Evolutionary conservation across 345 rosid genomes (phyloP).

Genomic region (Cochlearia excelsa): DNA sequence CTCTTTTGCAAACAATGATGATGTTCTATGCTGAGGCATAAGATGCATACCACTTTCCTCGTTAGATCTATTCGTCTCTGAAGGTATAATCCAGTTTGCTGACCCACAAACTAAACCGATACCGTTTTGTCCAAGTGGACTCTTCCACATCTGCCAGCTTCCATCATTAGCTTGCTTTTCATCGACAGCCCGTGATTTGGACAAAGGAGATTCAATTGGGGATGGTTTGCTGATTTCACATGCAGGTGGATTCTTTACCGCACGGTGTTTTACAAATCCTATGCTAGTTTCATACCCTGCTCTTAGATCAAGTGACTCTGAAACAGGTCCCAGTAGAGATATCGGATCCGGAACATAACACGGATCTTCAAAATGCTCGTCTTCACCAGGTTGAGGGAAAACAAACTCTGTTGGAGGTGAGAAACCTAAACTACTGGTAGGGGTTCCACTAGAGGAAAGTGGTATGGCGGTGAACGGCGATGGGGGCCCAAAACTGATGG

Average conservation of each 20-base stretch:
- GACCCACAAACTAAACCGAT: neutral
- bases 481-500: slow-evolving; percentile 69
- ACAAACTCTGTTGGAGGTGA: slow-evolving; percentile 56
- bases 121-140: slow-evolving; percentile 73
- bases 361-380: slow-evolving; percentile 76
- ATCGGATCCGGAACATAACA: slow-evolving; percentile 84
- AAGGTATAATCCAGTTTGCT: slow-evolving; percentile 35
- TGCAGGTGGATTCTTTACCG: slow-evolving; percentile 45
- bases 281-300: slow-evolving; percentile 45
- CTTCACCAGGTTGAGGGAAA: slow-evolving; percentile 48
- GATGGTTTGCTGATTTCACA: slow-evolving; percentile 73
- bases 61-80: slow-evolving; percentile 43
- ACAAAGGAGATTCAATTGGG: slow-evolving; percentile 88
- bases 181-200: slow-evolving; percentile 59
- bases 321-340: slow-evolving; percentile 91
- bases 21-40: slow-evolving; percentile 52
- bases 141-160: slow-evolving; percentile 98
- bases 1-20: slow-evolving; percentile 65
- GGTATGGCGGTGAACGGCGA: slow-evolving; percentile 51
- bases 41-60: slow-evolving; percentile 54
- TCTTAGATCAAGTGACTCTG: slow-evolving; percentile 88
- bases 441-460: slow-evolving; percentile 39
- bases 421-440: slow-evolving; percentile 62
- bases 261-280: slow-evolving; percentile 45
- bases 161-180: slow-evolving; percentile 61